Evolutionary conservation across 176 grass and related monocot genomes (phyloP), one percentile per base, ranked within the genome.

Genomic region (Zea mays): DNA sequence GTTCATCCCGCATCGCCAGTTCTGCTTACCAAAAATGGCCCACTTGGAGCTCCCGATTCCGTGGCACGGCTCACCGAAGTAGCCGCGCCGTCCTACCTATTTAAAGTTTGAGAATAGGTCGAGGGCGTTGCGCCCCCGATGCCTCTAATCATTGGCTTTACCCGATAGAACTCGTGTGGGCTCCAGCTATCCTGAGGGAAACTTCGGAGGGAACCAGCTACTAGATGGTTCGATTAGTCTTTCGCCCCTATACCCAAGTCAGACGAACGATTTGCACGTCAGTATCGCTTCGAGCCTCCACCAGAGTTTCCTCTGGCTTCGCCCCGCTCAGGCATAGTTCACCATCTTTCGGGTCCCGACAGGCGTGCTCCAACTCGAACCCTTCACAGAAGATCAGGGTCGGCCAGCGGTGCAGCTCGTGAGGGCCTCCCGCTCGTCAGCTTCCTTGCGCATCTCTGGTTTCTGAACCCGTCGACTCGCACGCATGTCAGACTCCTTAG

Each of bases 191-290:
- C 88, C 79, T 73, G 79, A 86, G 90, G 90, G 86, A 88, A 92
- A 88, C 90, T 92, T 92, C 86, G 80, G 83, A 89, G 90, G 90
- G 86, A 93, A 93, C 87, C 84, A 81, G 77, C 90, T 93, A 93
- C 84, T 93, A 89, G 86, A 93, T 93, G 84, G 90, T 93, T 93
- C 86, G 90, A 93, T 90, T 93, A 93, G 87, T 93, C 90, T 93
- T 93, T 93, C 72, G 86, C 90, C 84, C 86, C 86, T 93, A 93
- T 89, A 93, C 84, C 90, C 90, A 87, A 93, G 90, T 93, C 86
- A 82, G 90, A 93, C 80, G 86, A 93, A 86, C 76, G 83, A 92
- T 86, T 92, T 92, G 86, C 90, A 86, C 80, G 80, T 89, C 86
- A 86, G 83, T 86, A 86, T 93, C 86, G 81, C 86, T 89, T 81